phyloP scores from a whole-genome alignment of 805 yeast genomes.

The Myxozyma nipponensis region DNA sequence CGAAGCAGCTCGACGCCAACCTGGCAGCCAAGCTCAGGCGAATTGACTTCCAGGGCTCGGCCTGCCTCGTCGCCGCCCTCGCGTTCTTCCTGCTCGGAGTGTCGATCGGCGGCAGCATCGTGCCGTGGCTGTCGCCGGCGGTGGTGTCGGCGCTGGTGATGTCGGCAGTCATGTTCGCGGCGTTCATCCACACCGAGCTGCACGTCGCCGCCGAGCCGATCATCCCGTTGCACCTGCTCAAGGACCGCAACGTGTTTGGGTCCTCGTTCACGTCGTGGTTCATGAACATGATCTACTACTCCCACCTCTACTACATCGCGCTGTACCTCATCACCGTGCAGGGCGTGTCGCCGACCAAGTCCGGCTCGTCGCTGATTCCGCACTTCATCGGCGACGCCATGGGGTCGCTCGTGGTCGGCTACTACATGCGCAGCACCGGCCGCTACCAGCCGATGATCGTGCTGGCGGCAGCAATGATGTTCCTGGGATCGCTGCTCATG shows the following conservation, averaged over 20 bases:
- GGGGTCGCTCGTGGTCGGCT: constrained; percentile 66
- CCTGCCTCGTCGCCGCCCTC: constrained; percentile 54
- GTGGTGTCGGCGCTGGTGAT: constrained; percentile 39
- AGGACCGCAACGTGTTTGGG: constrained; percentile 56
- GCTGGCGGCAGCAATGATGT: constrained; percentile 14
- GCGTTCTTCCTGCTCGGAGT: constrained; percentile 58
- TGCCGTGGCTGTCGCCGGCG: constrained; percentile 45
- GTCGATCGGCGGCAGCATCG: constrained; percentile 58
- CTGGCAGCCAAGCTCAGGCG: constrained; percentile 46
- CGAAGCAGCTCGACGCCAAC: constrained; percentile 11
- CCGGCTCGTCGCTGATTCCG: constrained; percentile 48
- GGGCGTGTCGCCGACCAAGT: constrained; percentile 50
- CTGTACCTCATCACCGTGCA: constrained; percentile 58
- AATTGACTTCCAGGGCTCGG: constrained; percentile 63
- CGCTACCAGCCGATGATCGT: constrained; percentile 26
- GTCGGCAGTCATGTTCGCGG: constrained; percentile 37
- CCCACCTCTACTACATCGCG: constrained; percentile 66
- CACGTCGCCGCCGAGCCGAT: constrained; percentile 54
- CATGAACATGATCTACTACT: constrained; percentile 61
- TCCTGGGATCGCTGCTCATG: constrained; percentile 14
- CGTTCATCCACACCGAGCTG: constrained; percentile 52
- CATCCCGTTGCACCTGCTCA: constrained; percentile 56
- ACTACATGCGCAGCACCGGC: constrained; percentile 64
- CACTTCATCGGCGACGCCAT: constrained; percentile 64
- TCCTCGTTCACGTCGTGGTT: constrained; percentile 70